Evolutionary conservation across 139 green algal species (phyloP).

Genomic region (Picochlorum sp.): DNA sequence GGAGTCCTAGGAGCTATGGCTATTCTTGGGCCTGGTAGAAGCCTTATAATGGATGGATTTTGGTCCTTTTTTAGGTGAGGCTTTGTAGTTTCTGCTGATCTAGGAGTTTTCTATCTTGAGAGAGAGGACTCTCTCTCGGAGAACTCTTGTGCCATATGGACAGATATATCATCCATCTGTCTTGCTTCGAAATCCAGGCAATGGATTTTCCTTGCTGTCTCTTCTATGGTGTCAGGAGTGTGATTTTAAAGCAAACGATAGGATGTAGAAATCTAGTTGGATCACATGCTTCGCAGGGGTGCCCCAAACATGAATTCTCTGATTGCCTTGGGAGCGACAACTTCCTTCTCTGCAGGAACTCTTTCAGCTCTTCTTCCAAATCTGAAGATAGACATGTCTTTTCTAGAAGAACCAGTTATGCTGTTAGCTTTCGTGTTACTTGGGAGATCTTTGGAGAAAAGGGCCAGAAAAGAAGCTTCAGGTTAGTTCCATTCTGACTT

Average conservation of each 20-base stretch:
- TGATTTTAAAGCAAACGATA: background rate
- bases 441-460: constrained; percentile 65
- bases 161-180: too few relatives aligned
- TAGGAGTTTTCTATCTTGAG: too few relatives aligned
- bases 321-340: constrained; percentile 61
- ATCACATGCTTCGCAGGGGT: too few relatives aligned
- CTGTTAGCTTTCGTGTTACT: constrained; percentile 92
- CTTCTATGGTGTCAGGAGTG: background rate
- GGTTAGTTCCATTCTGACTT: too few relatives aligned
- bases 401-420: constrained; percentile 91
- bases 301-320: constrained; percentile 89
- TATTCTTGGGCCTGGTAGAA: constrained; percentile 66
- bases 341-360: constrained; percentile 49
- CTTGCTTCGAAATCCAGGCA: too few relatives aligned
- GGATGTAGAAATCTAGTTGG: too few relatives aligned
- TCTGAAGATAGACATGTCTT: constrained; percentile 50
- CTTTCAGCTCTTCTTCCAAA: constrained; percentile 26
- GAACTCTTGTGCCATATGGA: too few relatives aligned
- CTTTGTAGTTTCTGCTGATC: background rate
- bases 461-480: constrained; percentile 36
- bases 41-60: constrained; percentile 57
- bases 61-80: constrained; percentile 34
- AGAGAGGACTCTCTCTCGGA: too few relatives aligned
- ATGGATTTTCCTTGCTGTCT: too few relatives aligned
- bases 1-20: constrained; percentile 57